Percentiles rank a stretch among this genome's conserved stretches.
Evolutionary conservation across 768 basidiomycete genomes (phyloP).

Genomic region (Tylopilus felleus): DNA sequence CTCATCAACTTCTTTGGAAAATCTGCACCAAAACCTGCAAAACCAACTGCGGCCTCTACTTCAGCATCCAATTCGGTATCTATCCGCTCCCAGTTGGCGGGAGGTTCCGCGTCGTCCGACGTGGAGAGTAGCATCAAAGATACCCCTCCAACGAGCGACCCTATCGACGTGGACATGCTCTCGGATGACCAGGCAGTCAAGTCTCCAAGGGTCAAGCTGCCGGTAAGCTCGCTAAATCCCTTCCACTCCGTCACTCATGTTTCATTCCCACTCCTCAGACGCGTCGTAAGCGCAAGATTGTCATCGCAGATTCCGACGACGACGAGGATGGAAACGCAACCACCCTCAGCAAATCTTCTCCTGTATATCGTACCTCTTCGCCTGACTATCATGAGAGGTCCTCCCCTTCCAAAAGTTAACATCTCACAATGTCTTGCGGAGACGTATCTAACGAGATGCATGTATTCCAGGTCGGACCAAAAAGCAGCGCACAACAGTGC

Average conservation of each 20-base stretch:
- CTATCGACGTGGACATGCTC: conserved; percentile 73
- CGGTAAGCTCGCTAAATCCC: conserved; percentile 27
- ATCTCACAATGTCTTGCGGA: background rate
- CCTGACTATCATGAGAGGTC: conserved; percentile 24
- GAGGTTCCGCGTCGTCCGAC: conserved; percentile 45
- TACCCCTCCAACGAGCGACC: conserved; percentile 77
- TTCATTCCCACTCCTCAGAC: conserved; percentile 23
- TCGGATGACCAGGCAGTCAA: conserved; percentile 44
- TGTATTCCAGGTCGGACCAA: conserved; percentile 45
- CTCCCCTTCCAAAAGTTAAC: conserved; percentile 28
- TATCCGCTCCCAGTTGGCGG: conserved; percentile 39
- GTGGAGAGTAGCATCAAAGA: conserved; percentile 44
- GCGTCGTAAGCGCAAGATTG: conserved; percentile 63
- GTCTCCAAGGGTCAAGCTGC: conserved; percentile 30
- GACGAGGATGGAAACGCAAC: conserved; percentile 33
- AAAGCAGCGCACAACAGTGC: conserved; percentile 55
- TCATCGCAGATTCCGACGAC: conserved; percentile 72
- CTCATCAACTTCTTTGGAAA: conserved; percentile 66
- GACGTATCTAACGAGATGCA: conserved; percentile 1
- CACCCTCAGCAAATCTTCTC: conserved; percentile 6
- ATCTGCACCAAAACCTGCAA: conserved; percentile 17
- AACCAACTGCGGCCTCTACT: conserved; percentile 29
- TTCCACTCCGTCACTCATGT: background rate
- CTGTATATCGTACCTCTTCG: conserved; percentile 27
- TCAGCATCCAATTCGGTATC: conserved; percentile 22